phyloP scores from a whole-genome alignment of 768 basidiomycete genomes.

The Porpolomopsis calyptriformis region DNA sequence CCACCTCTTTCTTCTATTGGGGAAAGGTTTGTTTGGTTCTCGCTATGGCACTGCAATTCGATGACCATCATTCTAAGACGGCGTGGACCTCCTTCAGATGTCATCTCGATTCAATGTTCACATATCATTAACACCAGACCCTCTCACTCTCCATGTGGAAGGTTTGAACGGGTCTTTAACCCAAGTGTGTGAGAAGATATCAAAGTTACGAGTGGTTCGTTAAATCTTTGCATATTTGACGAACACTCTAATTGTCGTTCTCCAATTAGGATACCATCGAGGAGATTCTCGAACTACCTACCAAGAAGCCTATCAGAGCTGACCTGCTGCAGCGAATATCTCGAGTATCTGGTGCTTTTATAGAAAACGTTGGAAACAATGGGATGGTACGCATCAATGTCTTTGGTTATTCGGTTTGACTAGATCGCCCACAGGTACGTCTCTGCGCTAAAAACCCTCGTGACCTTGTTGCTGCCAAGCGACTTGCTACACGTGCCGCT shows the following conservation, averaged over 20 bases:
- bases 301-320: conserved; percentile 28
- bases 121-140: conserved; percentile 44
- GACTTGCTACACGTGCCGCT: conserved; percentile 41
- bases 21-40: conserved; percentile 41
- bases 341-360: conserved; percentile 53
- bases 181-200: conserved; percentile 36
- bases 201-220: conserved; percentile 39
- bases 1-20: conserved; percentile 61
- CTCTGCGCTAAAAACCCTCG: conserved; percentile 34
- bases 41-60: not conserved
- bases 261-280: conserved; percentile 29
- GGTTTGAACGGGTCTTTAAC: conserved; percentile 46
- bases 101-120: conserved; percentile 53
- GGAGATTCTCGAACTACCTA: conserved; percentile 34
- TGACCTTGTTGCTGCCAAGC: conserved; percentile 35
- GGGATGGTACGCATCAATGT: conserved; percentile 30
- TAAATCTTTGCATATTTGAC: not conserved
- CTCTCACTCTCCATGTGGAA: conserved; percentile 49
- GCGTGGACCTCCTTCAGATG: conserved; percentile 46
- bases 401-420: not conserved
- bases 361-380: conserved; percentile 37
- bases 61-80: conserved; percentile 35
- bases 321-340: conserved; percentile 56
- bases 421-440: conserved; percentile 33
- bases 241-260: conserved; percentile 4